Evolutionary conservation across 352 stramenopile species (phyloP).

Genomic region (Saprolegnia diclina): DNA sequence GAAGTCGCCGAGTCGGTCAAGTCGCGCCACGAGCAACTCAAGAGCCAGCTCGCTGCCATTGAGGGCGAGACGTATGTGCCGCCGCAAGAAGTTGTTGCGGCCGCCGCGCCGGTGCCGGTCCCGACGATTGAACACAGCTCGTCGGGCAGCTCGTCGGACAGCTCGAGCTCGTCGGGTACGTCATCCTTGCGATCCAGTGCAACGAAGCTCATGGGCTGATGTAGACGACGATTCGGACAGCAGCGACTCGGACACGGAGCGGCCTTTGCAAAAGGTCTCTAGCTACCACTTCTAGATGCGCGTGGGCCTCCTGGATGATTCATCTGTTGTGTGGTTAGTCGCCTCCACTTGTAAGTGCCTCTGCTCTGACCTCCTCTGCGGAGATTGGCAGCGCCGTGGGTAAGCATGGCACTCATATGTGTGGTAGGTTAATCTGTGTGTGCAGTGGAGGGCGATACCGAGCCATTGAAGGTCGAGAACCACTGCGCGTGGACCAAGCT

Average conservation of each 20-base stretch:
- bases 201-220: conserved; percentile 60
- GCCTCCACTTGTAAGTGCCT: conserved; percentile 48
- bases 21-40: conserved; percentile 66
- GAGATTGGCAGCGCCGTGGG: conserved; percentile 34
- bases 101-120: not conserved
- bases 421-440: conserved; percentile 32
- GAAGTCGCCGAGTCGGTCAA: conserved; percentile 71
- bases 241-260: conserved; percentile 63
- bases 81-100: conserved; percentile 19
- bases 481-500: conserved; percentile 78
- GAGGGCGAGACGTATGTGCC: conserved; percentile 36
- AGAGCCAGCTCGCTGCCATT: conserved; percentile 69
- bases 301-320: conserved; percentile 30
- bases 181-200: conserved; percentile 35
- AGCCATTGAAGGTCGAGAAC: conserved; percentile 78
- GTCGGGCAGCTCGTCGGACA: conserved; percentile 27
- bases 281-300: conserved; percentile 36
- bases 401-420: conserved; percentile 34
- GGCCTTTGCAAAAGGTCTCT: conserved; percentile 81
- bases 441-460: conserved; percentile 55
- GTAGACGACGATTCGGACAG: conserved; percentile 80
- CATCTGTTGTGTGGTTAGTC: conserved; percentile 37
- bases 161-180: conserved; percentile 24
- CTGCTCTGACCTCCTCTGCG: conserved; percentile 45
- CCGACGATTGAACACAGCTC: conserved; percentile 30